Evolutionary conservation across 192 early-diverging fungal genomes (phyloP).

Genomic region (Tieghemiomyces parasiticus): DNA sequence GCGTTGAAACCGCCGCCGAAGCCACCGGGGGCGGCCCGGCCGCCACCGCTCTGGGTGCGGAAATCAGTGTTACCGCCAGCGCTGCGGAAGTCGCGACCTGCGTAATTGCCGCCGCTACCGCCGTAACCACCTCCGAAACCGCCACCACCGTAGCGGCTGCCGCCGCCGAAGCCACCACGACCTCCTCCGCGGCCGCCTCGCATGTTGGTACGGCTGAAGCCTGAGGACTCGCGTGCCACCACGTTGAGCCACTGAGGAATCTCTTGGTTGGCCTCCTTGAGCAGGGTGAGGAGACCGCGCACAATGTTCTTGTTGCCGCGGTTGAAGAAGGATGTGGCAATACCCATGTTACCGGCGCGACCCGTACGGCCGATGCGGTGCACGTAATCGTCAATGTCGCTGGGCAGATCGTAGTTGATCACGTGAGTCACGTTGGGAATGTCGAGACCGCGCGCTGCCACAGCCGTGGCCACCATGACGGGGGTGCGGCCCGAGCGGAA

Average conservation of each 20-base stretch:
- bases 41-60: conserved; percentile 20
- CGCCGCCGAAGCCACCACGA: conserved; percentile 33
- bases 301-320: conserved; percentile 69
- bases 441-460: conserved; percentile 90
- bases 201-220: conserved; percentile 21
- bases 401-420: conserved; percentile 91
- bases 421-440: conserved; percentile 76
- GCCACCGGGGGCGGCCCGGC: conserved; percentile 11
- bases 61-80: conserved; percentile 14
- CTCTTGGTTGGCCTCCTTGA: conserved; percentile 91
- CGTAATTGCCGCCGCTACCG: conserved; percentile 21
- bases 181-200: conserved; percentile 30
- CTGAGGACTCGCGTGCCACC: conserved; percentile 41
- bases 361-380: conserved; percentile 97
- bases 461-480: conserved; percentile 93
- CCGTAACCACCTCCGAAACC: conserved; percentile 19
- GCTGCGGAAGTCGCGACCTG: conserved; percentile 17
- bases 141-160: conserved; percentile 17
- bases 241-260: conserved; percentile 68
- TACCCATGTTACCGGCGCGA: conserved; percentile 88
- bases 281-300: conserved; percentile 69
- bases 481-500: conserved; percentile 73
- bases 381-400: conserved; percentile 95
- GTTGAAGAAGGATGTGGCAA: conserved; percentile 92
- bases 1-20: conserved; percentile 11